Percentiles rank a stretch among this genome's conserved stretches.
Conservation (phyloP, 257 asterid species). For the Salvia rosmarinus region DNA sequence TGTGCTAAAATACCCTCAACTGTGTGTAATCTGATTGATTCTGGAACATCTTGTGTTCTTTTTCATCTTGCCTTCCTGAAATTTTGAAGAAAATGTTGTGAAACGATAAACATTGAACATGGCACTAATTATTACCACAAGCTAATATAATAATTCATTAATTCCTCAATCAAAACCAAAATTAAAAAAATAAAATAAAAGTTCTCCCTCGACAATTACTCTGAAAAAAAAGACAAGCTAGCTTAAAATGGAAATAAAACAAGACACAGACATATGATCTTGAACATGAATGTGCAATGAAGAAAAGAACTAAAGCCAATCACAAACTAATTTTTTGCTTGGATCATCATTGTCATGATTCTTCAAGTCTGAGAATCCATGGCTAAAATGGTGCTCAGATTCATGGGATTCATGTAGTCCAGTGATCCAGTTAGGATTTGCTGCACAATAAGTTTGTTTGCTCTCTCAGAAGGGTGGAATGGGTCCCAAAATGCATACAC, state of each 20-base stretch:
- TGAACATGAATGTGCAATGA: slow-evolving; percentile 24
- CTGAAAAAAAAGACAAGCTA: background rate
- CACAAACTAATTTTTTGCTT: background rate
- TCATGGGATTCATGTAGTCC: slow-evolving; percentile 70
- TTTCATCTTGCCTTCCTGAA: background rate
- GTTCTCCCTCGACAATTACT: slow-evolving; percentile 16
- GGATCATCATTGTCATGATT: background rate
- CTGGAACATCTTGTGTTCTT: background rate
- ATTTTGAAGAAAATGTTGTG: background rate
- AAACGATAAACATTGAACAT: background rate
- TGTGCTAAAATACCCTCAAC: background rate
- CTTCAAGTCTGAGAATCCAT: slow-evolving; percentile 47
- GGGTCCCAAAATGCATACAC: slow-evolving; percentile 69
- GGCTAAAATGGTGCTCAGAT: slow-evolving; percentile 64
- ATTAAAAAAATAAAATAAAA: background rate
- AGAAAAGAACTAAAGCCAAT: background rate
- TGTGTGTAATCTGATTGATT: slow-evolving; percentile 1
- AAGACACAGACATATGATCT: slow-evolving; percentile 10
- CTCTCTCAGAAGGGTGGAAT: slow-evolving; percentile 70
- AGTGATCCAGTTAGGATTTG: slow-evolving; percentile 54
- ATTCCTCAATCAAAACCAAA: background rate
- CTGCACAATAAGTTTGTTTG: slow-evolving; percentile 53
- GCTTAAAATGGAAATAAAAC: background rate
- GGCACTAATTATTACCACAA: background rate
- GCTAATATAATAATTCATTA: background rate